Conservation (phyloP, 2,329 filamentous ascomycete genomes). For the Ascochyta lentis region DNA sequence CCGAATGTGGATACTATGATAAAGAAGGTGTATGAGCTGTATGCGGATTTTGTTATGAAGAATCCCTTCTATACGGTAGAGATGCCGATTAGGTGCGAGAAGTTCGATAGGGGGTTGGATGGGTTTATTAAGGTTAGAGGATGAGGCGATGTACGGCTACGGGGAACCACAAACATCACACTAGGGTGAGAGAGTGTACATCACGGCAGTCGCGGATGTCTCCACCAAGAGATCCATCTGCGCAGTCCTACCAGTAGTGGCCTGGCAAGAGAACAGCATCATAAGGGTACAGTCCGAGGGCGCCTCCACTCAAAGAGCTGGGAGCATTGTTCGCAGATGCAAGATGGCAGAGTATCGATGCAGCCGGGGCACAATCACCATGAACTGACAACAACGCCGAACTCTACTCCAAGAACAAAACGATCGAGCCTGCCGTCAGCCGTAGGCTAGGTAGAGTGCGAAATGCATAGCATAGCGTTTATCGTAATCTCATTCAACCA, state of each 20-base stretch:
- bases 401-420: neutral
- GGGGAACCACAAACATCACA: neutral
- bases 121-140: slow-evolving; percentile 72
- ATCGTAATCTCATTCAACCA: slow-evolving; percentile 26
- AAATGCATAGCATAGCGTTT: neutral
- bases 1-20: slow-evolving; percentile 85
- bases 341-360: neutral
- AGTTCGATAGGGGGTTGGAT: slow-evolving; percentile 85
- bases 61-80: slow-evolving; percentile 98
- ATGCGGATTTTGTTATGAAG: slow-evolving; percentile 98
- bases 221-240: neutral
- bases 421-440: neutral
- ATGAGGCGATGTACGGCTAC: slow-evolving; percentile 21
- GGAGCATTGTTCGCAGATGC: neutral
- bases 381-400: too few relatives aligned
- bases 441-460: neutral
- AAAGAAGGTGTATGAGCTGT: slow-evolving; percentile 88
- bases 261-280: neutral
- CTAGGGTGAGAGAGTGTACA: neutral
- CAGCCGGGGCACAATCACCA: neutral
- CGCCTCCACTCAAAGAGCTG: neutral
- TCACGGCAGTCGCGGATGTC: neutral
- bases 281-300: neutral
- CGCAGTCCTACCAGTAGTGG: neutral
- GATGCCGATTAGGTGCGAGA: slow-evolving; percentile 95